phyloP scores from a whole-genome alignment of 129 eudicot genomes.

The Sambucus nigra region DNA sequence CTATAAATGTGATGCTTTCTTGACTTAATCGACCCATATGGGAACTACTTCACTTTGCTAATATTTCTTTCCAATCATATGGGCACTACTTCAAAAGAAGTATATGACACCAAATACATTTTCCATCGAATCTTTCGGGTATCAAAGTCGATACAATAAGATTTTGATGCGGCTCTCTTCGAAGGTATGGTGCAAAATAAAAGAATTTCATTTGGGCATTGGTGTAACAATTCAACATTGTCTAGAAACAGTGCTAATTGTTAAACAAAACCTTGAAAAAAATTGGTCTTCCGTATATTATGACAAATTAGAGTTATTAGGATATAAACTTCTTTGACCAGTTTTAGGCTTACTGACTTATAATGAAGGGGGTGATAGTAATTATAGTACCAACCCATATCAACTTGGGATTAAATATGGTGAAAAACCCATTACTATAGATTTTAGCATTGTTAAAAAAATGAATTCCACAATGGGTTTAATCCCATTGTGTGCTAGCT shows the following conservation, averaged over 20 bases:
- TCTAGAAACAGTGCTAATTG: constrained; percentile 59
- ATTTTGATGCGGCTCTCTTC: constrained; percentile 76
- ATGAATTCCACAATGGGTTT: constrained; percentile 24
- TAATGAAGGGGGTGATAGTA: constrained; percentile 40
- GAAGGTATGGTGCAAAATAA: constrained; percentile 77
- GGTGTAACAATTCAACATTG: constrained; percentile 64
- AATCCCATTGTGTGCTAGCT: constrained; percentile 65
- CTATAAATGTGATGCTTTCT: too few species aligned
- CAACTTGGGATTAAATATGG: constrained; percentile 45
- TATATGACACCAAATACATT: constrained; percentile 31
- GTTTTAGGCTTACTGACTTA: constrained; percentile 77
- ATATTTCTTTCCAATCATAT: constrained; percentile 34
- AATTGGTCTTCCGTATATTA: constrained; percentile 79
- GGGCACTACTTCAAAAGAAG: constrained; percentile 50
- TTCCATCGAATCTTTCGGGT: constrained; percentile 80
- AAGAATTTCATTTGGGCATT: constrained; percentile 39
- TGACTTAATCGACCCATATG: too few species aligned
- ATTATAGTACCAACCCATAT: constrained; percentile 37
- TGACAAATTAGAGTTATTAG: constrained; percentile 45
- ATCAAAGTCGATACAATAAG: constrained; percentile 47
- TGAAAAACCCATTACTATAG: constrained; percentile 38
- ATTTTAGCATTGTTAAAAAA: constrained; percentile 39
- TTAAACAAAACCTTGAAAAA: constrained; percentile 64
- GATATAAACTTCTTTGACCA: constrained; percentile 81
- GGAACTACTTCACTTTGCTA: constrained; percentile 19